Conservation (phyloP, 257 asterid species). For the Penstemon eatonii region DNA sequence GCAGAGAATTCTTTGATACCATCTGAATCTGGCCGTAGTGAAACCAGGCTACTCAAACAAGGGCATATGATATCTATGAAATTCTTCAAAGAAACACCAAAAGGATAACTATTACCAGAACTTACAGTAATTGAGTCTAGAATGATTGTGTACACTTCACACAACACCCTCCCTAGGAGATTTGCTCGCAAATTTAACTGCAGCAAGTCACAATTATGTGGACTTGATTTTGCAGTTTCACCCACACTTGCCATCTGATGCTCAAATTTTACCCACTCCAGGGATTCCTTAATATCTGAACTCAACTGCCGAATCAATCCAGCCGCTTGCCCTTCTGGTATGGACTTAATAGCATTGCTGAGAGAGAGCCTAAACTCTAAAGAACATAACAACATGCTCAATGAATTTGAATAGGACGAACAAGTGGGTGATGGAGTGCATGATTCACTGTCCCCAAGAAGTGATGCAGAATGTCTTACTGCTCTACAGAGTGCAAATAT, state of each 20-base stretch:
- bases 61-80: conserved; percentile 56
- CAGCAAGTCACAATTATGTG: conserved; percentile 25
- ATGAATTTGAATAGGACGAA: conserved; percentile 48
- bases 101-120: conserved; percentile 66
- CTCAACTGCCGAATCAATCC: conserved; percentile 63
- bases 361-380: conserved; percentile 66
- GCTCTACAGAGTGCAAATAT: conserved; percentile 79
- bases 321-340: conserved; percentile 95
- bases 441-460: conserved; percentile 36
- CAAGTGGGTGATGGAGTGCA: conserved; percentile 26
- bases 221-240: conserved; percentile 33
- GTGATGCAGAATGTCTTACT: conserved; percentile 48
- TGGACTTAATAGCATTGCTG: conserved; percentile 64
- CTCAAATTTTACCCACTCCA: conserved; percentile 63
- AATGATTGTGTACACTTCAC: conserved; percentile 64
- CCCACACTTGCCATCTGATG: conserved; percentile 39
- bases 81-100: conserved; percentile 62
- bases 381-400: conserved; percentile 65
- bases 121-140: conserved; percentile 74
- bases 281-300: conserved; percentile 62
- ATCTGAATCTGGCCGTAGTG: conserved; percentile 44
- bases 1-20: conserved; percentile 39
- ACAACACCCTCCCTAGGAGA: conserved; percentile 69
- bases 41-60: conserved; percentile 50
- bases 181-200: conserved; percentile 50